A percentile compares a stretch with the other conserved stretches of the same genome.
Evolutionary conservation across 345 rosid species (phyloP).

Genomic region (Eucalyptus microcorys): DNA sequence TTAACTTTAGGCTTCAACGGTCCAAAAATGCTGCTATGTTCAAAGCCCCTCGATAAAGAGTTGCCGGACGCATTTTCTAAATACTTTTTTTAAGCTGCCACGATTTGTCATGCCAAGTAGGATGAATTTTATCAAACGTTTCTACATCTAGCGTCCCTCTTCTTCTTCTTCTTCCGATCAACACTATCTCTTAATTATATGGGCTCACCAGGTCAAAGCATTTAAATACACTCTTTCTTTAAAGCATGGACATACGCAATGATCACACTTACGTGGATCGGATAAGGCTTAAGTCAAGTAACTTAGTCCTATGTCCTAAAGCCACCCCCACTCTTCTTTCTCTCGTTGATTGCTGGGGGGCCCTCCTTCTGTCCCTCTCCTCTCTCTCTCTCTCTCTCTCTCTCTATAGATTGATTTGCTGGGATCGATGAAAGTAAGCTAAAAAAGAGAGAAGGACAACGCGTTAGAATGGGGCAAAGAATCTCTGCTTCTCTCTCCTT

Average conservation of each 20-base stretch:
- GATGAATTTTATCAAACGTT: neutral
- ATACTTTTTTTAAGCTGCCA: rapidly evolving
- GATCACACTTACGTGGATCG: neutral
- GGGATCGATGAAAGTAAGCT: neutral
- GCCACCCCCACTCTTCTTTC: neutral
- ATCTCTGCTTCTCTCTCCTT: neutral
- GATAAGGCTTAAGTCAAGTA: neutral
- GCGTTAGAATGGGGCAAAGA: neutral
- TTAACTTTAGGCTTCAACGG: neutral
- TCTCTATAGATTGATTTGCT: neutral
- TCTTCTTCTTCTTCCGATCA: neutral
- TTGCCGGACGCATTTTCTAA: neutral
- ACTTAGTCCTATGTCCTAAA: neutral
- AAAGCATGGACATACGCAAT: neutral
- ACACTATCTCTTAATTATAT: neutral
- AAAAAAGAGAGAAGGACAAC: neutral
- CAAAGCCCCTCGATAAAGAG: neutral
- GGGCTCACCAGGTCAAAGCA: neutral
- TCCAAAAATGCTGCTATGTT: neutral
- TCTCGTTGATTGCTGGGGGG: neutral
- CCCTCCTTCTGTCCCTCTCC: neutral
- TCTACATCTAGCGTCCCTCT: neutral
- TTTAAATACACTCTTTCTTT: neutral
- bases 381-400: neutral
- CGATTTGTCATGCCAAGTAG: rapidly evolving